Percentiles rank a stretch among this genome's conserved stretches.
These are phyloP conservation scores for Golubevia sp. DNA, from an alignment of 1,284 basidiomycete genomes.

Conservation along the genomic window DNA sequence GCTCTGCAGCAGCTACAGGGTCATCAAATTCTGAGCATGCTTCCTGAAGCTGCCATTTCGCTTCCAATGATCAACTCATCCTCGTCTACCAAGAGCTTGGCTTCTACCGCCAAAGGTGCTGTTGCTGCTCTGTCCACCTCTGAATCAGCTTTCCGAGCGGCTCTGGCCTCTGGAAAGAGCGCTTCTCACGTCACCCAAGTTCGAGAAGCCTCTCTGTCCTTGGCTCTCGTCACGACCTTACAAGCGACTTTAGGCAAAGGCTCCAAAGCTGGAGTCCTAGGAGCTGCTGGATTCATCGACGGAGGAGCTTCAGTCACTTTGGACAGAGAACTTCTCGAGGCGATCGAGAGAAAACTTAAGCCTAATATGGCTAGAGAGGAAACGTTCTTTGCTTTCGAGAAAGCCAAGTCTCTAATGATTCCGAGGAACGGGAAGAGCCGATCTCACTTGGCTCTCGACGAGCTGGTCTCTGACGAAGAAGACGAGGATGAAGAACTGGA, in stretches of 20 bases:
- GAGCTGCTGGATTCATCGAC: constrained; percentile 26
- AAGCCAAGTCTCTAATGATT: too few species aligned
- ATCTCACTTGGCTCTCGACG: too few species aligned
- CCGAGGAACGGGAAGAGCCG: too few species aligned
- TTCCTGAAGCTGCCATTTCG: constrained; percentile 44
- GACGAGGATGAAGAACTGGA: too few species aligned
- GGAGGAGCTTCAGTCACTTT: constrained; percentile 25
- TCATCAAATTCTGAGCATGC: constrained; percentile 43
- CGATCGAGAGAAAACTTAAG: constrained; percentile 26
- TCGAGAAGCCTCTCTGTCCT: constrained; percentile 25
- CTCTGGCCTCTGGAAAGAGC: constrained; percentile 16
- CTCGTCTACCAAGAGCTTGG: constrained; percentile 22
- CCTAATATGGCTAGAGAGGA: not conserved
- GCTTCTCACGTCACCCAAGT: constrained; percentile 24
- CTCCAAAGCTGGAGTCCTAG: constrained; percentile 22
- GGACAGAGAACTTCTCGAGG: constrained; percentile 27
- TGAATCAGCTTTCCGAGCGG: constrained; percentile 24
- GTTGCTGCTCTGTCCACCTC: constrained; percentile 20
- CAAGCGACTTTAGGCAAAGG: constrained; percentile 28
- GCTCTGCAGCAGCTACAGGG: constrained; percentile 26
- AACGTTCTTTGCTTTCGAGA: not conserved
- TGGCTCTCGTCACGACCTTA: constrained; percentile 27
- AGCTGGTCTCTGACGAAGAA: too few species aligned
- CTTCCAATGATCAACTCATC: constrained; percentile 36
- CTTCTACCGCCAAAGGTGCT: not conserved